Conservation (phyloP, 1,139 yeast genomes). For the Sporopachydermia cereana region DNA sequence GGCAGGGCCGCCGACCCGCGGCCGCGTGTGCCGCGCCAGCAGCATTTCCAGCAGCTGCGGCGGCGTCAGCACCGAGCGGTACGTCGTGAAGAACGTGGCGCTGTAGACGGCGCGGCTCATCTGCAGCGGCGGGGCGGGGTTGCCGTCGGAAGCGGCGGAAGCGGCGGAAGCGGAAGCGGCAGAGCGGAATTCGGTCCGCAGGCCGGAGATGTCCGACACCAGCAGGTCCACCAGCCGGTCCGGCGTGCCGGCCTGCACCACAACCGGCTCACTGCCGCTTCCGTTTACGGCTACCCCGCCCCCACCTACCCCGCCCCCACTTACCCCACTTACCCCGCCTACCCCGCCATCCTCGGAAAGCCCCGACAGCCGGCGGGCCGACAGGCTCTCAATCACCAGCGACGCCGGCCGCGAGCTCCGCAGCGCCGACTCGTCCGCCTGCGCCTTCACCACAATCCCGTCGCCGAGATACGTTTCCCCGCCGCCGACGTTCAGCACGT, state of each 20-base stretch:
- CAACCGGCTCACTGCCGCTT: slow-evolving; percentile 26
- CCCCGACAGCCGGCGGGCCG: slow-evolving; percentile 24
- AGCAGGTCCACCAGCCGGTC: slow-evolving; percentile 50
- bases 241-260: slow-evolving; percentile 47
- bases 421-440: slow-evolving; percentile 24
- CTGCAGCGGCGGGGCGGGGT: slow-evolving; percentile 22
- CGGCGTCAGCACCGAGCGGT: slow-evolving; percentile 51
- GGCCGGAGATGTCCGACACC: slow-evolving; percentile 49
- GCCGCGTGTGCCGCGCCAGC: background rate
- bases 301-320: background rate
- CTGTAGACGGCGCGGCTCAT: slow-evolving; percentile 54
- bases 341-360: slow-evolving; percentile 14
- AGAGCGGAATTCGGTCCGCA: slow-evolving; percentile 25
- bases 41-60: slow-evolving; percentile 36
- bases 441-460: slow-evolving; percentile 44
- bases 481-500: slow-evolving; percentile 46
- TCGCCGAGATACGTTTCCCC: slow-evolving; percentile 40
- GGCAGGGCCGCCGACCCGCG: background rate
- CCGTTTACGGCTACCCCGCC: slow-evolving; percentile 14
- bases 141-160: too few species aligned
- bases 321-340: background rate
- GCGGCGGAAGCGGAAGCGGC: slow-evolving; percentile 9
- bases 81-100: slow-evolving; percentile 53
- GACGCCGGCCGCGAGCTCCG: slow-evolving; percentile 34
- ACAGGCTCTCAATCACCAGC: slow-evolving; percentile 34